Percentiles rank a stretch among this genome's conserved stretches.
phyloP scores from a whole-genome alignment of 257 asterid species.

The Fraxinus cuspidata region DNA sequence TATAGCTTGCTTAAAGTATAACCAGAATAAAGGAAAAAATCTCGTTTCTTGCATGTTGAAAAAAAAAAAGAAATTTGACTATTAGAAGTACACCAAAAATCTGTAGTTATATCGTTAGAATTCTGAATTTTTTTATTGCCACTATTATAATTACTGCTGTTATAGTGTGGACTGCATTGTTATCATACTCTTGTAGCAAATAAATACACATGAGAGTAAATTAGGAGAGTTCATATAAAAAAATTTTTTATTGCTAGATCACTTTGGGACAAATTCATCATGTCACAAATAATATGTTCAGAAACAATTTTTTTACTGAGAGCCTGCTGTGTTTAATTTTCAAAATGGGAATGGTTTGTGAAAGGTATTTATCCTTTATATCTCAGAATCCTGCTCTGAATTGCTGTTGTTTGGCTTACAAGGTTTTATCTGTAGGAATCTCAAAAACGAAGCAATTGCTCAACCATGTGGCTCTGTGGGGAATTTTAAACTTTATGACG shows the following conservation, averaged over 20 bases:
- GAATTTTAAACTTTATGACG: conserved; percentile 56
- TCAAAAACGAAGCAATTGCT: conserved; percentile 61
- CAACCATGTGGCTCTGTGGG: conserved; percentile 48
- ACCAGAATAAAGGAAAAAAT: background rate
- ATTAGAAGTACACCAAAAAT: no score
- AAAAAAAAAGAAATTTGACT: background rate
- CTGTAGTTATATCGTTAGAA: background rate
- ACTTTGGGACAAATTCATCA: conserved; percentile 18
- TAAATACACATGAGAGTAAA: background rate
- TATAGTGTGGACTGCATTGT: background rate
- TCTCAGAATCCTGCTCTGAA: conserved; percentile 21
- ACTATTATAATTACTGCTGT: background rate
- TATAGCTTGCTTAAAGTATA: background rate
- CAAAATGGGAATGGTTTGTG: conserved; percentile 8
- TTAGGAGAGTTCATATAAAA: background rate
- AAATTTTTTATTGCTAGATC: background rate
- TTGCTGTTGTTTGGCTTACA: conserved; percentile 25
- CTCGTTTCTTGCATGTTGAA: background rate
- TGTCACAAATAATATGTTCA: background rate
- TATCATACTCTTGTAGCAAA: background rate
- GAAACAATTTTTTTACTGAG: background rate
- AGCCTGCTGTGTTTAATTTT: background rate
- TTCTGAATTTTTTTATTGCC: no score
- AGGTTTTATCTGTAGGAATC: conserved; percentile 59
- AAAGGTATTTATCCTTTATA: conserved; percentile 23